These are phyloP conservation scores for Clarireedia sp. DNA, from an alignment of 2,329 filamentous ascomycete genomes.

Conservation along the genomic window DNA sequence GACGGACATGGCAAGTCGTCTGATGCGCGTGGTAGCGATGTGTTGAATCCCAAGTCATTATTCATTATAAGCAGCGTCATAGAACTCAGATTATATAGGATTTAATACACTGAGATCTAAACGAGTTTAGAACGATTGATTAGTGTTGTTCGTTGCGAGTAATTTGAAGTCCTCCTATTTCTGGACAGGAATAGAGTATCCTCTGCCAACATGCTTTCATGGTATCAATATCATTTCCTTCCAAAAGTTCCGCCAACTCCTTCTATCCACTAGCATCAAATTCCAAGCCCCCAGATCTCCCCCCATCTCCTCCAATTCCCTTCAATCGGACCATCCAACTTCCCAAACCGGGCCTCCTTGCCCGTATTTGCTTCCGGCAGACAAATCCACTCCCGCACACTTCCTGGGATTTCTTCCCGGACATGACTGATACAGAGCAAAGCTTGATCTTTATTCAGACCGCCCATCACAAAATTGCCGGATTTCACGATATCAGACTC, in stretches of 20 bases:
- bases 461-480: slow-evolving; percentile 45
- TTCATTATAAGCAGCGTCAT: too few relatives aligned
- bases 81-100: too few relatives aligned
- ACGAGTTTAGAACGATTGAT: too few relatives aligned
- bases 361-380: slow-evolving; percentile 67
- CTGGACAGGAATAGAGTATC: too few relatives aligned
- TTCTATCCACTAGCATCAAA: background rate
- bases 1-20: too few relatives aligned
- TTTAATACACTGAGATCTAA: too few relatives aligned
- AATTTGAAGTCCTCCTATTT: too few relatives aligned
- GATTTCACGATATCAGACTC: slow-evolving; percentile 39
- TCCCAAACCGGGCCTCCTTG: slow-evolving; percentile 53
- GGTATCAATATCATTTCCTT: background rate
- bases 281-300: slow-evolving; percentile 47
- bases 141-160: too few relatives aligned
- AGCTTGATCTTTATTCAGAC: slow-evolving; percentile 64
- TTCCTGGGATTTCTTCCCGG: slow-evolving; percentile 80
- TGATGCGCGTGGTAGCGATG: too few relatives aligned
- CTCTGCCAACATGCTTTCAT: background rate
- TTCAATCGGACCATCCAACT: slow-evolving; percentile 52
- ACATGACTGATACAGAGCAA: slow-evolving; percentile 89
- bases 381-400: slow-evolving; percentile 77
- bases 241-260: background rate
- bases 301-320: slow-evolving; percentile 51
- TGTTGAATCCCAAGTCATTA: too few relatives aligned